These are phyloP conservation scores for Salvia sclarea DNA, from an alignment of 305 asterid species.

Conservation along the genomic window DNA sequence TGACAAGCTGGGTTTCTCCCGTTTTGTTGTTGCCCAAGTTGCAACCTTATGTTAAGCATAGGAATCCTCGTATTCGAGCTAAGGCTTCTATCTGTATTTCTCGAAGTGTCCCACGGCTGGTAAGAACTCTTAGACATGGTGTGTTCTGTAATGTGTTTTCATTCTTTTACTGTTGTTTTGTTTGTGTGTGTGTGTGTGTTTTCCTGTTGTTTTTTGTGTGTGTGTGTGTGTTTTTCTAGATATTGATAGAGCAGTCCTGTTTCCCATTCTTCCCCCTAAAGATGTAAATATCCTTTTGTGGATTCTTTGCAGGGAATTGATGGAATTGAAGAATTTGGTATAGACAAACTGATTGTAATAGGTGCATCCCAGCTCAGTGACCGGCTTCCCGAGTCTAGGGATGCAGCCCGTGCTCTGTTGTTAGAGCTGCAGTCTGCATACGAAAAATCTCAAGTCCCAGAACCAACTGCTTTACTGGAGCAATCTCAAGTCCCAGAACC, in stretches of 20 bases:
- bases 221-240: neutral
- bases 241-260: neutral
- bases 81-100: constrained; percentile 83
- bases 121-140: constrained; percentile 39
- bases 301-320: constrained; percentile 62
- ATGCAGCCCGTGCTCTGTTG: constrained; percentile 80
- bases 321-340: constrained; percentile 70
- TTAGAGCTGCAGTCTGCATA: constrained; percentile 67
- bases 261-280: neutral
- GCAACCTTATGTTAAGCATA: constrained; percentile 71
- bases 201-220: too few species aligned
- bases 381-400: constrained; percentile 90
- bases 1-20: constrained; percentile 82
- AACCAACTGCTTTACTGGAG: constrained; percentile 39
- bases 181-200: neutral
- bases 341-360: constrained; percentile 75
- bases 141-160: neutral
- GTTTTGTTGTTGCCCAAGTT: constrained; percentile 70
- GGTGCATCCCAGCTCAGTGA: constrained; percentile 88
- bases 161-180: neutral
- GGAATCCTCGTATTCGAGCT: constrained; percentile 92
- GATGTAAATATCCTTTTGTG: neutral
- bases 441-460: constrained; percentile 46
- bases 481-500: constrained; percentile 40
- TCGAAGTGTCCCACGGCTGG: constrained; percentile 68